Base-by-base conservation (phyloP, 208 protist species). In the Naegleria gruberi region DNA sequence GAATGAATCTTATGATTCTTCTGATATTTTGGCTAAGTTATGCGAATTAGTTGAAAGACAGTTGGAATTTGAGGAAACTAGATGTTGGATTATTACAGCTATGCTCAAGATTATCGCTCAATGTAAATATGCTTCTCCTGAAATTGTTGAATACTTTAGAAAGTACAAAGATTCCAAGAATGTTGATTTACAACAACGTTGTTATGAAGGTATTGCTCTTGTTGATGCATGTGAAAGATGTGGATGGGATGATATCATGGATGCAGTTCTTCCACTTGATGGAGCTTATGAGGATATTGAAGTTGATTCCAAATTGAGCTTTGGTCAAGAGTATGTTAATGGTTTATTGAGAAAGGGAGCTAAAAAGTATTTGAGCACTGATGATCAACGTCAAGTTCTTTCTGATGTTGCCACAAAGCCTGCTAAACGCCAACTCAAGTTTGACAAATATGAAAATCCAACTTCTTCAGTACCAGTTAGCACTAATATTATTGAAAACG, bases 71-170 rank as follows among this genome's bases (percentile, higher is more conserved):
- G 89, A 89, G 8, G 89, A 94, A 51, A 93, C 95, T 15, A 91
- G 94, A 30, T 89, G 92, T 83, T 96, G 93, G 94, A 92, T 96
- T 34, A 82, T 97, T 82, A 95, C 93, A 86, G 95, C 94, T 2
- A 90, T 96, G 89, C 95, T 95, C 92, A 97, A 97, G 91, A 90
- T 96, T 47, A 89, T 94, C 23, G 93, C 95, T 40, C 92, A 95
- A 40, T 45, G 89, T 90, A 43, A 55, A 40, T 15, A 37, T 26
- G 10, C 45, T 37, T 19, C 41, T 30, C 40, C 1, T 46, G 34
- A n/a, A 12, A 37, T 77, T 8, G 4, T 40, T 40, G 46, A 34
- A 40, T 34, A 73, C 30, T 2, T 81, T 6, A 43, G 51, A 37
- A 92, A 93, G 37, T 94, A 93, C 34, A 92, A 92, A 86, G 91